These are phyloP conservation scores for Beauveria pseudobassiana DNA, from an alignment of 2,329 filamentous ascomycete genomes.

Conservation along the genomic window DNA sequence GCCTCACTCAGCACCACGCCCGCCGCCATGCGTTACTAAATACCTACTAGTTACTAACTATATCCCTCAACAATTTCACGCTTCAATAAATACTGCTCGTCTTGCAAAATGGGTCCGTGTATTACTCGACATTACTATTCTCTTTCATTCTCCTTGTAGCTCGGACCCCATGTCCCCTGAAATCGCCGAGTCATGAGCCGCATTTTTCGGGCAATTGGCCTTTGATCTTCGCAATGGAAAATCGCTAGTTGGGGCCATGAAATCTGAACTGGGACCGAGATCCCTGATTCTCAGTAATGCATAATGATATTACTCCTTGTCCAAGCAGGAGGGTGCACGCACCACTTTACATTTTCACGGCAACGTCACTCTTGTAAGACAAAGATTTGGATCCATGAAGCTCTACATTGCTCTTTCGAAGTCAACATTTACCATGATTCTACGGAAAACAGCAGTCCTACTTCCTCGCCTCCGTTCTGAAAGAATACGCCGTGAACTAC, in stretches of 20 bases:
- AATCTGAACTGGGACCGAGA: neutral
- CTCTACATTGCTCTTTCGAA: no score
- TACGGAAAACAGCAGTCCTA: no score
- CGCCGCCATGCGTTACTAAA: neutral
- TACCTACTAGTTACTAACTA: neutral
- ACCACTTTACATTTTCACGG: neutral
- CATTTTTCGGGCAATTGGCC: neutral
- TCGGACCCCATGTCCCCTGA: neutral
- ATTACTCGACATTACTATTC: neutral
- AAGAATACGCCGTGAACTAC: no score
- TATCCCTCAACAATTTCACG: slow-evolving; percentile 6
- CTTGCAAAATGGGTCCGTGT: neutral
- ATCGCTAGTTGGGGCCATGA: no score
- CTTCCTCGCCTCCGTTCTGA: no score
- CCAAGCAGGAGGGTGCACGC: neutral
- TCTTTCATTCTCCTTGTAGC: neutral
- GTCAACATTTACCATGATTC: no score
- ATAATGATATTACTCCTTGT: neutral
- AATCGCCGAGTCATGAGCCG: neutral
- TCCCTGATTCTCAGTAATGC: neutral
- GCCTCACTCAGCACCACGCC: slow-evolving; percentile 4
- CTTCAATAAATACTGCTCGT: neutral
- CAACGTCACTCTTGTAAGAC: neutral
- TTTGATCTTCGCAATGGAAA: no score
- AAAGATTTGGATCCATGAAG: no score